Evolutionary conservation across 768 basidiomycete genomes (phyloP), one percentile per base, ranked within the genome.

Genomic region (Leccinum incarnatum): DNA sequence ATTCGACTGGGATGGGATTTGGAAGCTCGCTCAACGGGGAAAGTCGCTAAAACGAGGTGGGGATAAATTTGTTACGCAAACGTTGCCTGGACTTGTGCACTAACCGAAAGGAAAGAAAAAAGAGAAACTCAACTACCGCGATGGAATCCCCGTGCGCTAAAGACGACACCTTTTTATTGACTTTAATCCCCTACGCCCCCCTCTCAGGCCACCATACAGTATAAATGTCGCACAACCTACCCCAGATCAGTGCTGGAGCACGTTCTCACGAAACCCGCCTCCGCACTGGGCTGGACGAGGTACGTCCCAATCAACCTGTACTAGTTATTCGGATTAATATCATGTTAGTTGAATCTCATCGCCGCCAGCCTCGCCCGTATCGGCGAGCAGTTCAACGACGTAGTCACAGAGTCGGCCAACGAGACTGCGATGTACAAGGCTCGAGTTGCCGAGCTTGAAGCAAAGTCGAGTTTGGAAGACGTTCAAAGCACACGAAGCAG

Each of bases 371-470:
- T 75, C 21, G 59, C 61, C 7, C 60, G 54, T 17, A 68, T 77
- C n/a, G 72, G 74, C 30, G 62, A 66, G 34, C 74, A 74, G 62
- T 74, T 72, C 48, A 59, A 58, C 45, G 60, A 69, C 3, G 59
- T 48, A 1, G 52, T 66, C 40, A 42, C 63, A n/a, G 64, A 61
- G 14, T 64, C 60, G 10, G 30, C 67, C n/a, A 66, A 71, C 30
- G 69, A 71, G 30, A 60, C 66, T 12, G 61, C 63, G 29, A 54
- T 46, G 49, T 62, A 49, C 64, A 59, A 62, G 21, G 64, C 57
- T 32, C 76, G 76, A 32, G 67, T 75, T 14, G 63, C 71, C 11
- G 76, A 79, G 25, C 74, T 82, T 25, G 77, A 83, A 57, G 61
- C 64, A 14, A 63, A 65, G 42, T 42, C 53, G 2, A 68, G 65